These are phyloP conservation scores for Diplodia corticola DNA, from an alignment of 2,329 filamentous ascomycete species.

Conservation along the genomic window DNA sequence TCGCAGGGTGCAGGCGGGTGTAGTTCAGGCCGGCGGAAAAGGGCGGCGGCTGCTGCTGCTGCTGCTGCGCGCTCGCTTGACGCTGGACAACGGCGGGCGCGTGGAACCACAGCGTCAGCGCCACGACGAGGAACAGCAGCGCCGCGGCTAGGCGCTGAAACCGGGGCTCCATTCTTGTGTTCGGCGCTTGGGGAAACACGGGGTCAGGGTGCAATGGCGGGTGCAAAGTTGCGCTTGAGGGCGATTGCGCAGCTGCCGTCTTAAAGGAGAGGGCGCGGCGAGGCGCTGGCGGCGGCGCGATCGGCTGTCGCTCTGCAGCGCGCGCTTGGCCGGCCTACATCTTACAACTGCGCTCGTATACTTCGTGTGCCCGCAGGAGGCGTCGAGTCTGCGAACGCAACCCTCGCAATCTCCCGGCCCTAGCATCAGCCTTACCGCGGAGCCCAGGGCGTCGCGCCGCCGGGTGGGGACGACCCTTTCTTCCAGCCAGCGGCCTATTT, in stretches of 20 bases:
- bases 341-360: conserved; percentile 1
- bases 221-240: not conserved
- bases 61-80: conserved; percentile 4
- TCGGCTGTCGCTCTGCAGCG: not conserved
- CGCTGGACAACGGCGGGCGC: not conserved
- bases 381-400: not conserved
- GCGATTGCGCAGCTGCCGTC: not conserved
- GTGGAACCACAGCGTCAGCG: conserved; percentile 15
- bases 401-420: conserved; percentile 3
- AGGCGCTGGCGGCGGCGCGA: not conserved
- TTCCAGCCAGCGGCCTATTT: not conserved
- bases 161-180: conserved; percentile 14
- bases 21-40: conserved; percentile 19
- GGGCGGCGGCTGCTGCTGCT: conserved; percentile 2
- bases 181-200: conserved; percentile 12
- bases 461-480: not conserved
- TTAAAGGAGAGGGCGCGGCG: conserved; percentile 1
- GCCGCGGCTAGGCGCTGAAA: conserved; percentile 18
- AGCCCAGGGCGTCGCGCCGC: not conserved
- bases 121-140: conserved; percentile 15
- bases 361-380: not conserved
- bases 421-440: not conserved
- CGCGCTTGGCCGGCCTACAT: not conserved
- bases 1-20: conserved; percentile 25
- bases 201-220: not conserved